These are phyloP conservation scores for Cytospora leucostoma DNA, from an alignment of 2,329 filamentous ascomycete genomes.

Conservation along the genomic window DNA sequence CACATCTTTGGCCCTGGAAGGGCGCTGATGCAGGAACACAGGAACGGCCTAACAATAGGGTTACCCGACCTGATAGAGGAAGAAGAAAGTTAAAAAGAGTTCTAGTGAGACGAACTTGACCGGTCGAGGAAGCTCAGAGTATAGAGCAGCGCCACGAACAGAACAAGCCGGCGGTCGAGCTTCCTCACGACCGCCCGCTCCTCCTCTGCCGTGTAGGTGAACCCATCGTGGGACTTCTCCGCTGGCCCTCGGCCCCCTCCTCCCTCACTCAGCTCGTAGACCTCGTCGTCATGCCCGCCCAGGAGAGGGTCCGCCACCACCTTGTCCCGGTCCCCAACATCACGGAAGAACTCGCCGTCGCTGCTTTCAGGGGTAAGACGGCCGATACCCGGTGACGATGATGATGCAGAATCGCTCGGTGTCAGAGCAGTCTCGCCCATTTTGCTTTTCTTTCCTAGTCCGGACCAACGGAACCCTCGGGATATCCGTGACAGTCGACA, in stretches of 20 bases:
- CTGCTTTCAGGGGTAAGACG: constrained; percentile 31
- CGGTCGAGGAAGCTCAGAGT: constrained; percentile 84
- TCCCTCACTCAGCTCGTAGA: constrained; percentile 31
- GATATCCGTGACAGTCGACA: too few relatives aligned
- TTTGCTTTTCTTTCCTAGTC: not conserved
- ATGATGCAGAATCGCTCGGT: not conserved
- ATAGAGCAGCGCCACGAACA: constrained; percentile 81
- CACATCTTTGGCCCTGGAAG: not conserved
- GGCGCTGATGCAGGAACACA: constrained; percentile 10
- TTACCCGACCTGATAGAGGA: not conserved
- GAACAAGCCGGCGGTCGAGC: constrained; percentile 75
- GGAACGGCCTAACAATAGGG: not conserved
- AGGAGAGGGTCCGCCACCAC: constrained; percentile 12
- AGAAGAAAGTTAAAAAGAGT: not conserved
- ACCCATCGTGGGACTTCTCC: constrained; percentile 30
- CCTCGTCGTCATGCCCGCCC: constrained; percentile 23
- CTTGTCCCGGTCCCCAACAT: constrained; percentile 11
- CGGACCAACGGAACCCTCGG: not conserved
- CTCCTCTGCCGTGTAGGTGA: constrained; percentile 63
- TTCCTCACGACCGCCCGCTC: constrained; percentile 70
- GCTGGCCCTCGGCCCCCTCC: not conserved
- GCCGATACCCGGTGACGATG: constrained; percentile 24
- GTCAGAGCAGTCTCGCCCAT: constrained; percentile 2
- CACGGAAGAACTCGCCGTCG: constrained; percentile 26
- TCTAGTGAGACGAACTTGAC: constrained; percentile 59